Base-by-base conservation (phyloP, 192 early-diverging fungal species). In the Pilaira anomala region DNA sequence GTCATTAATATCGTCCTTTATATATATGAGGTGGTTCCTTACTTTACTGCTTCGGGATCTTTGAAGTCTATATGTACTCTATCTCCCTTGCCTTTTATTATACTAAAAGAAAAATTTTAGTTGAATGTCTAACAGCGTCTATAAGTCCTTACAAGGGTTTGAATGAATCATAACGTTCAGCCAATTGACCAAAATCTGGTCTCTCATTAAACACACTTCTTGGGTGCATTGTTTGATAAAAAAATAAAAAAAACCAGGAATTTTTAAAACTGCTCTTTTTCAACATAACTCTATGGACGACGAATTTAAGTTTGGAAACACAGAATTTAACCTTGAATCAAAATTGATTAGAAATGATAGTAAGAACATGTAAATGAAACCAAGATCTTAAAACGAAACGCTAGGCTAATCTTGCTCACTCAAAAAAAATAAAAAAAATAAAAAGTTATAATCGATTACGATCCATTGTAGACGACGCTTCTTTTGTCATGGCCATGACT, bases 391-490 rank as follows among this genome's bases (percentile, higher is more conserved):
- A 44, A 30, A 51, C 12, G 44, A 29, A 60, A 59, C 13, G 44
- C 1, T 2, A 14, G 8, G 39, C 33, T 72, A 56, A 11, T 40
- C 11, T 25, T n/a, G n/a, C 26, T 40, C 16, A 48, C 3, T 48
- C 18, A 39, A 25, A n/a, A n/a, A n/a, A n/a, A n/a, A n/a, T n/a
- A n/a, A n/a, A n/a, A n/a, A n/a, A n/a, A n/a, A n/a, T n/a, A n/a
- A n/a, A 39, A 68, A 85, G 88, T 24, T 82, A 83, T 71, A 92
- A 96, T 64, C 81, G 92, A 1, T 76, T 96, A 11, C 74, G 71
- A 46, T 96, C 93, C 4, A 91, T 96, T 28, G 72, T 78, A 3
- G 83, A 85, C 42, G 93, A 96, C 62, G 75, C 91, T 6, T 39
- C 64, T 7, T 96, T 94, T 81, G 88, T 96, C 3, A 60, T 49